These are phyloP conservation scores for Mrakia frigida DNA, from an alignment of 768 basidiomycete genomes.

Conservation along the genomic window DNA sequence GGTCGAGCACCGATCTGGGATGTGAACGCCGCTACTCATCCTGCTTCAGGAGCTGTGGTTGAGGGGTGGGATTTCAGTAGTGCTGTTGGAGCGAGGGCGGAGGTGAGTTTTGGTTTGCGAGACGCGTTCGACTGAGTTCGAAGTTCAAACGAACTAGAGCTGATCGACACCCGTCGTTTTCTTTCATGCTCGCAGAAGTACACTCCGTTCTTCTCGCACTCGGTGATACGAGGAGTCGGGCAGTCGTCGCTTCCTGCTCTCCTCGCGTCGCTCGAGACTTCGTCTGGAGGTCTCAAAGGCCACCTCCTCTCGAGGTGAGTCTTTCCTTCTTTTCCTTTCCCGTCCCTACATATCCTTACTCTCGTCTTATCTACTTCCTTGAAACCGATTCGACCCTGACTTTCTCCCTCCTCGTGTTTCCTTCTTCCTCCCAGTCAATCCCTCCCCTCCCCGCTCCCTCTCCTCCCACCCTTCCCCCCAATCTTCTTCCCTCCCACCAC, in stretches of 20 bases:
- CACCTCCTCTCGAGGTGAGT: neutral
- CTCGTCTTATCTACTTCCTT: no score
- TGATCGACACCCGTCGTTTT: neutral
- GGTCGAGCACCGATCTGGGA: slow-evolving; percentile 53
- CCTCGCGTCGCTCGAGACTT: slow-evolving; percentile 9
- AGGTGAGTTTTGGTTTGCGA: neutral
- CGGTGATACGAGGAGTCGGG: slow-evolving; percentile 18
- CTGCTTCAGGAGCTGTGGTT: neutral
- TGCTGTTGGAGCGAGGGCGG: neutral
- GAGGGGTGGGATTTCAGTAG: slow-evolving; percentile 23
- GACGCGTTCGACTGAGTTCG: no score
- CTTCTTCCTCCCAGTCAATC: neutral
- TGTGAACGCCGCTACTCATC: neutral
- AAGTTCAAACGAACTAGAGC: no score
- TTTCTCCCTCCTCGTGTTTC: neutral
- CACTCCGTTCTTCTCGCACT: slow-evolving; percentile 27
- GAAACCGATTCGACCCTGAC: neutral
- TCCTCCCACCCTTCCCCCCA: neutral
- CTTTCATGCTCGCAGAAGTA: neutral
- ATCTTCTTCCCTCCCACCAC: neutral
- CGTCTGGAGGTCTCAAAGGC: slow-evolving; percentile 22
- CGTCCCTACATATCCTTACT: no score
- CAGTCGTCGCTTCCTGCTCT: neutral
- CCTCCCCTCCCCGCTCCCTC: slow-evolving; percentile 1
- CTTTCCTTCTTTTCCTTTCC: neutral